Base-by-base conservation (phyloP, 2,329 filamentous ascomycete species). In the Teratosphaeriaceae sp. region DNA sequence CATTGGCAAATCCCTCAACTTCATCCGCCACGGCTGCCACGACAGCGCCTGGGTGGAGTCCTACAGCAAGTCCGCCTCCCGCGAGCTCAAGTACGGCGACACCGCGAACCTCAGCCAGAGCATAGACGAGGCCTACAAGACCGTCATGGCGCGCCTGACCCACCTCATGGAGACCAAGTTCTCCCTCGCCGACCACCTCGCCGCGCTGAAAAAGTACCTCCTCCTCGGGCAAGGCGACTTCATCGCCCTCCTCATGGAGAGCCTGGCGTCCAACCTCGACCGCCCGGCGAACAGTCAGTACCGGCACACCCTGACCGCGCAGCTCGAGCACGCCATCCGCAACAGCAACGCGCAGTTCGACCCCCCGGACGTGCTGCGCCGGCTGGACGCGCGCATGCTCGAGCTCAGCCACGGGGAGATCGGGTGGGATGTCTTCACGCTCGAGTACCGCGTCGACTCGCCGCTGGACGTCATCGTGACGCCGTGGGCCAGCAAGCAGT, bases 291-390 rank as follows among this genome's bases (percentile, higher is more conserved):
- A 92, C 44, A 88, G 87, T 1, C 90, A 98, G 64, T 98, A 97
- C 60, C 80, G 94, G 15, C 92, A 98, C 66, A 97, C 89, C 0
- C 75, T 98, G 15, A 98, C 92, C 2, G 92, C 92, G n/a, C 92
- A 98, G 63, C 74, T 98, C 12, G 92, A 98, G 64, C 90, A 98
- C 65, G 92, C 92, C 26, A 95, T 98, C 54, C 85, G 90, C 43
- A 90, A 92, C 47, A 96, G 89, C 9, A 98, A 97, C 62, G 94
- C 92, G 5, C 94, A 98, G 64, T 94, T 88, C 61, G 92, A 98
- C 65, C 85, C 85, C 3, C 79, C 87, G 1, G 94, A 98, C 60
- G 89, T 98, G 4, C 78, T 98, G 21, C 81, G 88, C 4, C 80
- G 92, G 9, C 76, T 98, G 3, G 92, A 98, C 65, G 90, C 92